Conservation (phyloP, 352 stramenopile genomes). For the Phytophthora pinifolia region DNA sequence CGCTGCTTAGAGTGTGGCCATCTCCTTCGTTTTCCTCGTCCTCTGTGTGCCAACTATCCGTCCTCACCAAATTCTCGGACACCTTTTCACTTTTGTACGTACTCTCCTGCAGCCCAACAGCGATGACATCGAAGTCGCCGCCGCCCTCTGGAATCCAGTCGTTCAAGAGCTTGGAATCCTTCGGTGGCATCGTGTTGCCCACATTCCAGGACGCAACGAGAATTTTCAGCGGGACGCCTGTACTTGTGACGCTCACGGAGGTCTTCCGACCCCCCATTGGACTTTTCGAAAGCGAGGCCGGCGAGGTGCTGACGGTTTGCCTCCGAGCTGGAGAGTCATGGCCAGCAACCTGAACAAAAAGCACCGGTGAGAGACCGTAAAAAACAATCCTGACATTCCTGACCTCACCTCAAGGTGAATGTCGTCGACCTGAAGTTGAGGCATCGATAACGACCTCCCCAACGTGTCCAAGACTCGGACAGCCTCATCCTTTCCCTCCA, state of each 20-base stretch:
- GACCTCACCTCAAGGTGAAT: conserved; percentile 25
- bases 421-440: conserved; percentile 22
- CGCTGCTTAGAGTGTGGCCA: conserved; percentile 17
- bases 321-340: conserved; percentile 8
- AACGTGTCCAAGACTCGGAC: not conserved
- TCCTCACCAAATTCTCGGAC: conserved; percentile 26
- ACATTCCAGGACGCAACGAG: conserved; percentile 86
- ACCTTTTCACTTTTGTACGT: conserved; percentile 64
- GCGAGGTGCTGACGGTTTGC: conserved; percentile 15
- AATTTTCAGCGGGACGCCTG: conserved; percentile 40
- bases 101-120: conserved; percentile 80
- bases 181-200: conserved; percentile 80
- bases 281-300: not conserved
- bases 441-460: conserved; percentile 12
- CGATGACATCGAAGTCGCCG: conserved; percentile 84
- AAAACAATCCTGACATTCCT: not conserved
- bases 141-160: conserved; percentile 81
- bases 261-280: conserved; percentile 8
- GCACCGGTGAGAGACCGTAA: not conserved
- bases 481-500: conserved; percentile 18
- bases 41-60: conserved; percentile 27
- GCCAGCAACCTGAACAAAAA: conserved; percentile 14
- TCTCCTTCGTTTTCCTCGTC: conserved; percentile 27
- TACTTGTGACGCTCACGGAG: conserved; percentile 14
- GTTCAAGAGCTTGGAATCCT: conserved; percentile 44